Base-by-base conservation (phyloP, 2,329 filamentous ascomycete genomes). In the Elsinoe arachidis region DNA sequence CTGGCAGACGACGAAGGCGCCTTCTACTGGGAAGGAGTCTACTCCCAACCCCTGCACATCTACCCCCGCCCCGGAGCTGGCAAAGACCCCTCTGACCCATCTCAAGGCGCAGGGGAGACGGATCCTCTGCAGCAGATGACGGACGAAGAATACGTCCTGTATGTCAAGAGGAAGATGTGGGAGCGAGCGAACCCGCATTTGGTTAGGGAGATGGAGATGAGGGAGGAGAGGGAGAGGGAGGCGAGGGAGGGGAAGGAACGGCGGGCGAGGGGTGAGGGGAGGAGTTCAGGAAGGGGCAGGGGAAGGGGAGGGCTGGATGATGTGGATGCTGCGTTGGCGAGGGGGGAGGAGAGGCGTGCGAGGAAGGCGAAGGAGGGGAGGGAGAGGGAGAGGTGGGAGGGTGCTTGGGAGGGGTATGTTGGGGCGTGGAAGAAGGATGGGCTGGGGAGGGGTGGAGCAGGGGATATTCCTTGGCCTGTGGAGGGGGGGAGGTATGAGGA, bases 1-100 rank as follows among this genome's bases (percentile, higher is more conserved):
- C 86, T 99, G 72, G 92, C 90, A 37, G 93, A 99, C 71, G 92
- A 97, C 68, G 93, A 99, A 73, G 93, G 92, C 47, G 93, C 93
- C 1, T 82, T 23, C 17, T 99, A 93, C 74, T 99, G 93, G 93
- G 87, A 96, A 70, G 83, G 83, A 14, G 88, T 99, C n/a, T 99
- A 97, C 72, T 91, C 90, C 1, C 92, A 97, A 69, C 92, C 93
- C 0, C 87, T 97, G 52, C 90, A 96, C 71, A 81, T 83, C 5
- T 96, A 95, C 68, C 69, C 82, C 2, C 95, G 95, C 67, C 72
- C 81, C 0, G 76, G 78, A 0, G 76, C 67, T 80, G 10, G 17
- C 19, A 34, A 26, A 17, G 43, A 17, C n/a, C n/a, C 19, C 2
- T 14, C 6, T 3, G 41, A 17, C 9, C n/a, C 19, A 4, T n/a